phyloP scores from a whole-genome alignment of 805 yeast species.

The Metschnikowia kofuensis region DNA sequence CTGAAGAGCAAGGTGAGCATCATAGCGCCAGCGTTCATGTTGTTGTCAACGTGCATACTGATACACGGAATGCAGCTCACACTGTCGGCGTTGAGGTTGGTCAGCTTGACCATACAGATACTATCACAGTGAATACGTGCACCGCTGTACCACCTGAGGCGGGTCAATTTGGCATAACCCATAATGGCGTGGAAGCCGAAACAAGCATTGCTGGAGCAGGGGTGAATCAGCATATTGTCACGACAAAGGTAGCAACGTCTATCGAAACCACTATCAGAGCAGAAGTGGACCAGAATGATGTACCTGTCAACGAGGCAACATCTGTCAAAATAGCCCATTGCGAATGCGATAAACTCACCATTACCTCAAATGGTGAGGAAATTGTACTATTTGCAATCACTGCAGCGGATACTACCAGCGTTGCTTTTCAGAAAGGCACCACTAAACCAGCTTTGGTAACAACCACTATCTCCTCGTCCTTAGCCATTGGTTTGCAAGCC shows the following conservation, averaged over 20 bases:
- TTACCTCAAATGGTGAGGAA: background rate
- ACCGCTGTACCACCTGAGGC: background rate
- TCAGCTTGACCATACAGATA: background rate
- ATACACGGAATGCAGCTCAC: no score
- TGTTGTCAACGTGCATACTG: no score
- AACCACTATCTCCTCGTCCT: background rate
- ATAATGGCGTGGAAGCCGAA: background rate
- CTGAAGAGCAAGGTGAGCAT: background rate
- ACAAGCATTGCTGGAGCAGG: background rate
- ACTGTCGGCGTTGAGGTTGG: background rate
- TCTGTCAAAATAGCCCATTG: background rate
- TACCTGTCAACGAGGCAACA: background rate
- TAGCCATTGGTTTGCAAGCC: background rate
- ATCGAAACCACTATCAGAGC: background rate
- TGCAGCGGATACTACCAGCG: background rate
- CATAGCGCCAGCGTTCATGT: background rate
- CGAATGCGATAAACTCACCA: background rate
- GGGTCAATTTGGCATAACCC: background rate
- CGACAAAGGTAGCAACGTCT: no score
- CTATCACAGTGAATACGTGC: background rate
- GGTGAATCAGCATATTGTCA: no score
- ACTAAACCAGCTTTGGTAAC: background rate
- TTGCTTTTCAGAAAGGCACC: background rate
- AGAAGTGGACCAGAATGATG: background rate
- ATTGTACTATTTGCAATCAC: background rate